Percentiles rank a stretch among this genome's conserved stretches.
Conservation (phyloP, 2,329 filamentous ascomycete genomes). For the Nothomitra cinnamomea region DNA sequence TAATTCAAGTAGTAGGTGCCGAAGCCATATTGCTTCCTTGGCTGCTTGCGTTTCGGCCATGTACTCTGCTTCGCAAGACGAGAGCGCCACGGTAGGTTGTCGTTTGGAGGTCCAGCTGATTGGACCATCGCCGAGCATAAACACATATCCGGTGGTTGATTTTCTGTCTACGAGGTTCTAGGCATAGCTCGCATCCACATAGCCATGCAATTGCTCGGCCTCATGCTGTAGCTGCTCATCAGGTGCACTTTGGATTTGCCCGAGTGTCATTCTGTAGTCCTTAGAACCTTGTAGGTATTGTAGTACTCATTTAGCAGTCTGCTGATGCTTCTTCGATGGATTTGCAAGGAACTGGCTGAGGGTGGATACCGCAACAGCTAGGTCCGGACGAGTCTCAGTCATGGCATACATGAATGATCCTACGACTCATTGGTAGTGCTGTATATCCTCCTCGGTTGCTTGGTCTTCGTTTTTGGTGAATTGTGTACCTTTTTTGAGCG, state of each 20-base stretch:
- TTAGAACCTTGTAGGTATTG: conserved; percentile 4
- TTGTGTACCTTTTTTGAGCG: conserved; percentile 18
- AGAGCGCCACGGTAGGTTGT: not conserved
- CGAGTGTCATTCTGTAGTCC: not conserved
- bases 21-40: conserved; percentile 3
- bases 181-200: not conserved
- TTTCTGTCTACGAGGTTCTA: not conserved
- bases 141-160: conserved; percentile 1
- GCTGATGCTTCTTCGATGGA: conserved; percentile 1
- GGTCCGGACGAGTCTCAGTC: conserved; percentile 7
- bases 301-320: conserved; percentile 5
- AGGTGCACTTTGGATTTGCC: not conserved
- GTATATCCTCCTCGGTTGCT: conserved; percentile 14
- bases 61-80: not conserved
- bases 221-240: not conserved
- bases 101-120: conserved; percentile 1
- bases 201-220: not conserved
- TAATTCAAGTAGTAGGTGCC: not conserved
- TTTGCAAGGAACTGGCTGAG: conserved; percentile 3
- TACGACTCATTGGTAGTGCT: conserved; percentile 11
- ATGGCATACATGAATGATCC: conserved; percentile 7
- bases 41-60: not conserved
- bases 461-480: conserved; percentile 17
- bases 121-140: not conserved
- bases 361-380: conserved; percentile 3